Evolutionary conservation across 1,284 basidiomycete species (phyloP).

Genomic region (Papiliotrema nemorosa): DNA sequence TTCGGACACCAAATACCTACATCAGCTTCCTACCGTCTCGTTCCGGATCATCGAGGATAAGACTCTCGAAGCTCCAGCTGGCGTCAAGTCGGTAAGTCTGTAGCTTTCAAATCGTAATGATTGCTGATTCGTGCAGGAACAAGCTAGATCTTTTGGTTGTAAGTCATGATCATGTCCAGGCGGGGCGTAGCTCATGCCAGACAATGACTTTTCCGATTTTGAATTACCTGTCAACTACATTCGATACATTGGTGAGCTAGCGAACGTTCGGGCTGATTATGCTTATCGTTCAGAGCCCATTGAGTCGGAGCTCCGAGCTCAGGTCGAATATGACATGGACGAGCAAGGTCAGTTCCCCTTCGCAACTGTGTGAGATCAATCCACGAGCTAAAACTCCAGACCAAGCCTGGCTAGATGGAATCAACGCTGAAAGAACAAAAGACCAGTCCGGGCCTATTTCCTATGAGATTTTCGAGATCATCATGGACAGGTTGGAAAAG

Average conservation of each 20-base stretch:
- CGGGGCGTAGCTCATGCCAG: conserved; percentile 49
- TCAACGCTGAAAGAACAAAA: conserved; percentile 79
- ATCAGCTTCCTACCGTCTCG: conserved; percentile 43
- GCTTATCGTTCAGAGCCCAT: conserved; percentile 67
- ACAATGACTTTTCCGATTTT: conserved; percentile 76
- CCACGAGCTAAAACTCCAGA: conserved; percentile 55
- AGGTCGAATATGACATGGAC: conserved; percentile 99
- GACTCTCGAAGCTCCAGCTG: conserved; percentile 28
- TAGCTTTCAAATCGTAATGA: neutral
- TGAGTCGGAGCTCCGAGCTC: conserved; percentile 83
- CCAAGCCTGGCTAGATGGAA: conserved; percentile 86
- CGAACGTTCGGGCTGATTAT: neutral
- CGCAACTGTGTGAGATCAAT: neutral
- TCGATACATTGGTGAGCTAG: conserved; percentile 71
- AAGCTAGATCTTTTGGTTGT: conserved; percentile 45
- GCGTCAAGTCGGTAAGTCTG: conserved; percentile 39
- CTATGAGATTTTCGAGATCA: conserved; percentile 89
- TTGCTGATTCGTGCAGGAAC: conserved; percentile 25
- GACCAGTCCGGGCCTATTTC: conserved; percentile 70
- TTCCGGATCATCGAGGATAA: conserved; percentile 45
- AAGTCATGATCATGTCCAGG: conserved; percentile 3
- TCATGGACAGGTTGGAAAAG: conserved; percentile 97
- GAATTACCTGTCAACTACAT: conserved; percentile 79
- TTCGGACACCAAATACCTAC: conserved; percentile 31
- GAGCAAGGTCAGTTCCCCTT: conserved; percentile 70